Conservation (phyloP, 345 rosid genomes). For the Acer negundo region DNA sequence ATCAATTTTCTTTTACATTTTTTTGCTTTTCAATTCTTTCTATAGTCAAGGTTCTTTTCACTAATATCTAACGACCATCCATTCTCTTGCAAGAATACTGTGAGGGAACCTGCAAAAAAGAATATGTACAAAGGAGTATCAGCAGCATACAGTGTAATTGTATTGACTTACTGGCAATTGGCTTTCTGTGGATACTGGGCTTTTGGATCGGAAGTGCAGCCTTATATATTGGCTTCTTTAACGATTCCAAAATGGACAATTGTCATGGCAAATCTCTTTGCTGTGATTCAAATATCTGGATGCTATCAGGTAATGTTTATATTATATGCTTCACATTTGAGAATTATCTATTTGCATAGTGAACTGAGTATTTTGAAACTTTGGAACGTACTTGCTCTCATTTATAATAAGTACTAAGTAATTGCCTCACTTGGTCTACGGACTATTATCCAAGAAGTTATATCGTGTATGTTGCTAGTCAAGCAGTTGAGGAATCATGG, state of each 20-base stretch:
- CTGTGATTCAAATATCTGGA: slow-evolving; percentile 54
- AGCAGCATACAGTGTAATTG: slow-evolving; percentile 43
- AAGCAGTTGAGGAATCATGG: not conserved
- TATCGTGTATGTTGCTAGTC: not conserved
- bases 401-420: not conserved
- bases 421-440: not conserved
- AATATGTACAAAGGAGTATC: slow-evolving; percentile 58
- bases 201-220: slow-evolving; percentile 51
- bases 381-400: not conserved
- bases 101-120: slow-evolving; percentile 46
- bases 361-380: not conserved
- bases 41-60: not conserved
- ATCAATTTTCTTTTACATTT: not conserved
- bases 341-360: not conserved
- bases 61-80: not conserved
- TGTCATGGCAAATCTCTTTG: slow-evolving; percentile 52
- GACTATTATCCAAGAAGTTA: not conserved
- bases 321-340: not conserved
- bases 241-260: slow-evolving; percentile 50
- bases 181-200: slow-evolving; percentile 59
- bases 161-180: slow-evolving; percentile 49
- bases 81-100: slow-evolving; percentile 32
- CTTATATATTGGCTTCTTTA: slow-evolving; percentile 50
- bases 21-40: not conserved
- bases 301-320: slow-evolving; percentile 48